Evolutionary conservation across 2,329 filamentous ascomycete species (phyloP).

Genomic region (Pseudopithomyces maydicus): DNA sequence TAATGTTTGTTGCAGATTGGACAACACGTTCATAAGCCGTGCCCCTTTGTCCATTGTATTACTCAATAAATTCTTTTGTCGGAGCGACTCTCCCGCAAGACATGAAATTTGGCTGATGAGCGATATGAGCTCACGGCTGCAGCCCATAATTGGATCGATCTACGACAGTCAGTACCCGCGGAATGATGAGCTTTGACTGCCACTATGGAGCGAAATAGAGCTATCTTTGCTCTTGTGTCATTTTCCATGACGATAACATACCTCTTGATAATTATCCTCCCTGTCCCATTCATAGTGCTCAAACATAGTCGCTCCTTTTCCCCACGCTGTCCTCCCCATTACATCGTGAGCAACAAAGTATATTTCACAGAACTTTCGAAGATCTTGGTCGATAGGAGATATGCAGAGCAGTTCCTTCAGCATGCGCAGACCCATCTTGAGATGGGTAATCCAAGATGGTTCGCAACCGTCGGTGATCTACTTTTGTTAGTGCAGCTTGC

Average conservation of each 20-base stretch:
- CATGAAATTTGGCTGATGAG: constrained; percentile 21
- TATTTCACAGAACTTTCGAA: constrained; percentile 30
- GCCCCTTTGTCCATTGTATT: not conserved
- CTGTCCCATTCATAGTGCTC: constrained; percentile 22
- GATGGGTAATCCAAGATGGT: constrained; percentile 39
- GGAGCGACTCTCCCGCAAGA: constrained; percentile 11
- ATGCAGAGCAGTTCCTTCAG: not conserved
- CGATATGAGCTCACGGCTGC: constrained; percentile 29
- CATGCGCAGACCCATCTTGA: constrained; percentile 11
- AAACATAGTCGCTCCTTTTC: constrained; percentile 12
- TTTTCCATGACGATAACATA: not conserved
- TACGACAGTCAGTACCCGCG: not conserved
- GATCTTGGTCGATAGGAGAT: constrained; percentile 1
- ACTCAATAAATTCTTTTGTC: not conserved
- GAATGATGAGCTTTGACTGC: not conserved
- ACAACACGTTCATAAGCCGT: not conserved
- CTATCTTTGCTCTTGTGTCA: not conserved
- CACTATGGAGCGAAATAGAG: not conserved
- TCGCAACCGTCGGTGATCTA: constrained; percentile 37
- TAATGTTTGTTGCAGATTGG: not conserved
- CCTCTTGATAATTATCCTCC: constrained; percentile 22
- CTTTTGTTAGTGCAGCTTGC: not conserved
- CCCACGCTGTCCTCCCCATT: constrained; percentile 29
- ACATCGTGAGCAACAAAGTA: constrained; percentile 44
- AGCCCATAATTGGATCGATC: constrained; percentile 40